Evolutionary conservation across 768 basidiomycete species (phyloP).

Genomic region (Amanita fuliginea): DNA sequence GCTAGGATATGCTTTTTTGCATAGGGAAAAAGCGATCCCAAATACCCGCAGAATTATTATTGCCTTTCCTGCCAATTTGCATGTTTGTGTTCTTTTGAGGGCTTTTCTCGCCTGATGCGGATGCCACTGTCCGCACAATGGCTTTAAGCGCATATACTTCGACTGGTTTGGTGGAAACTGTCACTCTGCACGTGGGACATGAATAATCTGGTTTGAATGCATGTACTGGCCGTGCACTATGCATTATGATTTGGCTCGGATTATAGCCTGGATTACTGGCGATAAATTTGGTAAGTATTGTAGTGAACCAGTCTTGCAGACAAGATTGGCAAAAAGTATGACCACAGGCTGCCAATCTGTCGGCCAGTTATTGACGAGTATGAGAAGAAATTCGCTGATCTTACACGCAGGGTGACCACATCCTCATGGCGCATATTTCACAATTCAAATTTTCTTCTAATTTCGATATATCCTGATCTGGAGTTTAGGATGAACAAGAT

Average conservation of each 20-base stretch:
- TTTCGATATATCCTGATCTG: slow-evolving; percentile 25
- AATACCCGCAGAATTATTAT: slow-evolving; percentile 15
- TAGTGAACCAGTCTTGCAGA: slow-evolving; percentile 43
- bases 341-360: slow-evolving; percentile 54
- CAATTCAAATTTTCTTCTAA: slow-evolving; percentile 49
- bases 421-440: slow-evolving; percentile 50
- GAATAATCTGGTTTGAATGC: slow-evolving; percentile 40
- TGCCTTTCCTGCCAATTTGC: slow-evolving; percentile 10
- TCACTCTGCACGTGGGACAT: slow-evolving; percentile 56
- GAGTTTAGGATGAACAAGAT: neutral
- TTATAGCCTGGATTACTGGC: slow-evolving; percentile 33
- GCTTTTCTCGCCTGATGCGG: slow-evolving; percentile 35
- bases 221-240: slow-evolving; percentile 11
- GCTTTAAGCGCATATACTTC: slow-evolving; percentile 55
- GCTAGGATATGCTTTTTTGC: slow-evolving; percentile 8
- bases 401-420: slow-evolving; percentile 62
- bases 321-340: slow-evolving; percentile 61
- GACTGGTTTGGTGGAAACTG: slow-evolving; percentile 36
- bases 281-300: slow-evolving; percentile 38
- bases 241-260: slow-evolving; percentile 13
- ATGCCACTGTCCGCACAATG: slow-evolving; percentile 39
- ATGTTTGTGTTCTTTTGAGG: slow-evolving; percentile 21
- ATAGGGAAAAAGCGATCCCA: slow-evolving; percentile 40
- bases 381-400: slow-evolving; percentile 13
- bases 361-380: neutral